Evolutionary conservation across 2,329 filamentous ascomycete species (phyloP), one percentile per base, ranked within the genome.

Genomic region (Aspergillus sp.): DNA sequence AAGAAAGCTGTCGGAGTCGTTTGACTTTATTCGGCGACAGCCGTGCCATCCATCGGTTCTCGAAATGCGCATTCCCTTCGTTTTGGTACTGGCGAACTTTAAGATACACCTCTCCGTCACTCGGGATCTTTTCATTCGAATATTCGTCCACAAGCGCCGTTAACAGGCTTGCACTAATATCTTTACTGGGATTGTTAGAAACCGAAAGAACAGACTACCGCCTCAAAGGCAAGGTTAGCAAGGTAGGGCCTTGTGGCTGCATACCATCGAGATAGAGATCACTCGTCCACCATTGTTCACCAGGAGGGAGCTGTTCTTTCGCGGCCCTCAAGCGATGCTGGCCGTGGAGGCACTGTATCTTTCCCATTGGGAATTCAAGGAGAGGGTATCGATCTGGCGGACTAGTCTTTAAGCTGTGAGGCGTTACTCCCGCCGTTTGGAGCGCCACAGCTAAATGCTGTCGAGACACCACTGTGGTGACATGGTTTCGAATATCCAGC

Each of bases 191-290:
- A 43, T 18, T 11, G 18, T 43, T 7, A 43, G 18, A 8, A 7
- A 43, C 20, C 11, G 20, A 34, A 34, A 34, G 22, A 24, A 24
- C 22, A 24, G 22, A 24, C 22, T 24, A 24, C 22, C 12, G 32
- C 32, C 32, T 11, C 32, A 34, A 34, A 34, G 12, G 12, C 12
- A 34, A 34, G 8, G 12, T 13, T 34, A 34, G 32, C 22, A 34
- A 34, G 32, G 12, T 34, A 24, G 22, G 22, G 22, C 22, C 22
- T 24, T 24, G 22, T 24, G 22, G 22, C 22, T 24, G 22, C 22
- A 12, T 56, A 71, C 68, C 64, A 42, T 64, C 56, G 3, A 64
- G 53, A 49, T 68, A 73, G n/a, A 72, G 53, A 59, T 73, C 64
- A 12, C 71, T 65, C 17, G 60, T 66, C 68, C 66, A 73, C 64